Evolutionary conservation across 2,329 filamentous ascomycete genomes (phyloP).

Genomic region (Pseudocercospora crystallina): DNA sequence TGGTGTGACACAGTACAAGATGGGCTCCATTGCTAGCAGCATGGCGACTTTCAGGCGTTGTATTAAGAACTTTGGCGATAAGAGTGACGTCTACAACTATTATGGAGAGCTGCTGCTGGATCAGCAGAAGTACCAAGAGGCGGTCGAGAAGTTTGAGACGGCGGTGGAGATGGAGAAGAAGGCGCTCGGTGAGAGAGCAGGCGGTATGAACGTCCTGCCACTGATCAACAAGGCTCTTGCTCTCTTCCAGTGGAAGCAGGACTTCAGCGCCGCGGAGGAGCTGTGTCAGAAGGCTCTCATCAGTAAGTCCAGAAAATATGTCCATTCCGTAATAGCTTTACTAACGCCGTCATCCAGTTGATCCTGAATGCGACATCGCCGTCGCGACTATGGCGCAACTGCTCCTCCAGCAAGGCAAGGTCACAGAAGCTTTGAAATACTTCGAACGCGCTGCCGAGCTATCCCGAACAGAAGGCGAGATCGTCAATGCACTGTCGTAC

Average conservation of each 20-base stretch:
- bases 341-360: conserved; percentile 62
- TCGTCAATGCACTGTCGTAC: conserved; percentile 93
- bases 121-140: conserved; percentile 92
- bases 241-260: conserved; percentile 97
- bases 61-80: conserved; percentile 97
- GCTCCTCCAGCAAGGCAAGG: conserved; percentile 95
- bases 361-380: conserved; percentile 97
- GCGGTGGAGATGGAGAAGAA: conserved; percentile 99
- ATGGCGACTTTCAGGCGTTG: conserved; percentile 98
- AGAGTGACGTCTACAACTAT: conserved; percentile 99
- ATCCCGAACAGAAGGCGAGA: conserved; percentile 89
- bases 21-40: conserved; percentile 94
- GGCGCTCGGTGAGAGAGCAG: conserved; percentile 66
- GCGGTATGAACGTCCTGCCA: conserved; percentile 95
- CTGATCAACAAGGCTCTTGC: conserved; percentile 98
- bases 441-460: conserved; percentile 96
- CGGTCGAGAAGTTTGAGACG: conserved; percentile 95
- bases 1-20: conserved; percentile 99
- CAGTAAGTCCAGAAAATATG: conserved; percentile 60
- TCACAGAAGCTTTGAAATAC: conserved; percentile 90
- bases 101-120: conserved; percentile 96
- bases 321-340: background rate
- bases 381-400: conserved; percentile 98
- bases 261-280: conserved; percentile 91
- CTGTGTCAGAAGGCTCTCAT: conserved; percentile 96